Evolutionary conservation across 106 monocot species (phyloP), one percentile per base, ranked within the genome.

Genomic region (Vanilla planifolia): DNA sequence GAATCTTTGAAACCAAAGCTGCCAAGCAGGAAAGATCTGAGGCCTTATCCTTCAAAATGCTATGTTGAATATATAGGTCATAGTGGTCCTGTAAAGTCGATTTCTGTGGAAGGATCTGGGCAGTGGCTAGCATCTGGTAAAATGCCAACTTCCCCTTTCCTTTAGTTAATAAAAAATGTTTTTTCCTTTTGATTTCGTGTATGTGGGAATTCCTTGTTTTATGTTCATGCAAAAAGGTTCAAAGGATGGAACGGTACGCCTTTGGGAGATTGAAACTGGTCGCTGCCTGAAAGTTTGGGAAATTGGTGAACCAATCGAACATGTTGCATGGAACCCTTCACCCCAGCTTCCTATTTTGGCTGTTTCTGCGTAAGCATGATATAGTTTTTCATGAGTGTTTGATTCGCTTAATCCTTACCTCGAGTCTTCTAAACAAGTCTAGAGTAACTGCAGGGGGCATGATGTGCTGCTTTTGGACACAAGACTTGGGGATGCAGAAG

Each of bases 81-180:
- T 61, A 77, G 36, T 20, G 92, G 79, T 61, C 71, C 88, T 42
- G 85, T 99, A 35, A 78, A 73, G 46, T 79, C 91, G 22, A 75
- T 99, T 67, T 92, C 98, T 17, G 58, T 92, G 64, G 79, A 85
- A 62, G 33, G 51, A 55, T 70, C 85, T 4, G 92, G 92, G 30
- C 92, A 99, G 64, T 99, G 91, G 91, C 58, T 99, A 47, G 98
- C 92, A 60, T 99, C 98, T 63, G 98, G 98, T 99, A 75, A 30
- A n/a, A 75, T 80, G 41, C 16, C 14, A 29, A 53, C 1, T 53
- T n/a, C 16, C 17, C 30, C 32, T 40, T 10, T 53, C 28, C 32
- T 53, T 15, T 53, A 29, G 3, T 15, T 53, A 32, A 53, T 63
- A 2, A 56, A 44, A 3, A 48, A 13, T 69, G 0, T 15, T 41